These are phyloP conservation scores for Nemania serpens DNA, from an alignment of 2,329 filamentous ascomycete genomes.

Conservation along the genomic window DNA sequence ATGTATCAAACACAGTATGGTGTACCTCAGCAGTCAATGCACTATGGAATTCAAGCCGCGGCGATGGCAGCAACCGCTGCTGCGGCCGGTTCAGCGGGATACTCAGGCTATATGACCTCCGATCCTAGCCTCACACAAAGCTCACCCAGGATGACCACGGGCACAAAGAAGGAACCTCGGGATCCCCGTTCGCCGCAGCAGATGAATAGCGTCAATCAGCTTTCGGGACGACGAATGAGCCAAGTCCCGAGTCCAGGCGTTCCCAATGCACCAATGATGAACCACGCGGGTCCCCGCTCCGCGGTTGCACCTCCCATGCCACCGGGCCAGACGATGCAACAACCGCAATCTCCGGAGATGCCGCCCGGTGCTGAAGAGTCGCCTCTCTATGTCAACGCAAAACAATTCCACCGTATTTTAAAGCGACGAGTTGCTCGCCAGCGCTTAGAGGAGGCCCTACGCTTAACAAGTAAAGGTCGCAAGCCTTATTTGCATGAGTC, in stretches of 20 bases:
- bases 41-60: slow-evolving; percentile 86
- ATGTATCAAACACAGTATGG: slow-evolving; percentile 81
- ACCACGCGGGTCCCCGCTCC: slow-evolving; percentile 60
- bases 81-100: slow-evolving; percentile 73
- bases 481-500: slow-evolving; percentile 98
- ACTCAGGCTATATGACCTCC: slow-evolving; percentile 73
- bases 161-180: slow-evolving; percentile 72
- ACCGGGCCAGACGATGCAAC: slow-evolving; percentile 67
- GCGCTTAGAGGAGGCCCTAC: slow-evolving; percentile 87
- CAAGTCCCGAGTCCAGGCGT: slow-evolving; percentile 77
- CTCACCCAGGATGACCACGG: slow-evolving; percentile 74
- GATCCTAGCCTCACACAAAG: slow-evolving; percentile 71
- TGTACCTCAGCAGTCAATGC: slow-evolving; percentile 74
- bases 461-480: slow-evolving; percentile 90
- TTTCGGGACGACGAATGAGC: slow-evolving; percentile 72
- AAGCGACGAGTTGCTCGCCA: slow-evolving; percentile 93
- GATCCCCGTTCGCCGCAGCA: slow-evolving; percentile 77
- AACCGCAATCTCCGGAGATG: slow-evolving; percentile 79
- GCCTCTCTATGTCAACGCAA: slow-evolving; percentile 96
- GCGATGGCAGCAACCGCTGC: slow-evolving; percentile 92
- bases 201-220: slow-evolving; percentile 65
- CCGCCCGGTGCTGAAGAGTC: slow-evolving; percentile 80
- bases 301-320: slow-evolving; percentile 63
- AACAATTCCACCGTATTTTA: slow-evolving; percentile 96
- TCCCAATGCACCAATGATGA: slow-evolving; percentile 76